Conservation (phyloP, 352 stramenopile species). For the Phytopythium ostracodes region DNA sequence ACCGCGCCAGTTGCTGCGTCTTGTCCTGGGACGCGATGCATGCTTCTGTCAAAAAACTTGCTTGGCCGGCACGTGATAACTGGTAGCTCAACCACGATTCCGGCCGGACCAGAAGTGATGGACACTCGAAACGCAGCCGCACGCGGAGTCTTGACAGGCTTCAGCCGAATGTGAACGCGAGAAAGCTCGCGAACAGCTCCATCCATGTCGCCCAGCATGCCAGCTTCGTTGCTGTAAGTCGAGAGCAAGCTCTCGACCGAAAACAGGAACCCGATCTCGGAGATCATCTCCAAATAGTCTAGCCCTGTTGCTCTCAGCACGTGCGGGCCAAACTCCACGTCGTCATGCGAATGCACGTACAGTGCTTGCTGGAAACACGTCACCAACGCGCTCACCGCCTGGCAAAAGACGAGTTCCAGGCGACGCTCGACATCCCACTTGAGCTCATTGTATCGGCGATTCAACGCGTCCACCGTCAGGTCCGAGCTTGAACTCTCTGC, state of each 20-base stretch:
- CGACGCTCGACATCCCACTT: conserved; percentile 83
- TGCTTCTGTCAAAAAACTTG: conserved; percentile 41
- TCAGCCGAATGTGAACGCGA: conserved; percentile 62
- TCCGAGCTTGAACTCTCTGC: conserved; percentile 52
- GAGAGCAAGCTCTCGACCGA: conserved; percentile 83
- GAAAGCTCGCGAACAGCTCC: conserved; percentile 72
- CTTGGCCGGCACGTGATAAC: conserved; percentile 51
- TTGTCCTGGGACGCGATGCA: conserved; percentile 76
- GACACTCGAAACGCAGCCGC: conserved; percentile 68
- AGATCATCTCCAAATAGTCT: conserved; percentile 73
- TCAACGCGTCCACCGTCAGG: conserved; percentile 65
- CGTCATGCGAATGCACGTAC: conserved; percentile 69
- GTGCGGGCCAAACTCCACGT: conserved; percentile 30
- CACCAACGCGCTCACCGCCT: conserved; percentile 76
- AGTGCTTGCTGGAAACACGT: conserved; percentile 86
- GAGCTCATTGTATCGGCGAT: conserved; percentile 76
- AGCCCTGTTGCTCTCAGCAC: conserved; percentile 32
- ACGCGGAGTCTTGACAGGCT: conserved; percentile 56
- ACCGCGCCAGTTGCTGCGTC: conserved; percentile 70
- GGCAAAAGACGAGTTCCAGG: conserved; percentile 79
- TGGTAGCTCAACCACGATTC: conserved; percentile 70
- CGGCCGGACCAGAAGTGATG: conserved; percentile 51
- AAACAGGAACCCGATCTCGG: conserved; percentile 70
- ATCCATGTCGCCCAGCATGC: conserved; percentile 84
- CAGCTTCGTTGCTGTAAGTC: conserved; percentile 79